These are phyloP conservation scores for Phlebopus sp. DNA, from an alignment of 1,284 basidiomycete species.

Conservation along the genomic window DNA sequence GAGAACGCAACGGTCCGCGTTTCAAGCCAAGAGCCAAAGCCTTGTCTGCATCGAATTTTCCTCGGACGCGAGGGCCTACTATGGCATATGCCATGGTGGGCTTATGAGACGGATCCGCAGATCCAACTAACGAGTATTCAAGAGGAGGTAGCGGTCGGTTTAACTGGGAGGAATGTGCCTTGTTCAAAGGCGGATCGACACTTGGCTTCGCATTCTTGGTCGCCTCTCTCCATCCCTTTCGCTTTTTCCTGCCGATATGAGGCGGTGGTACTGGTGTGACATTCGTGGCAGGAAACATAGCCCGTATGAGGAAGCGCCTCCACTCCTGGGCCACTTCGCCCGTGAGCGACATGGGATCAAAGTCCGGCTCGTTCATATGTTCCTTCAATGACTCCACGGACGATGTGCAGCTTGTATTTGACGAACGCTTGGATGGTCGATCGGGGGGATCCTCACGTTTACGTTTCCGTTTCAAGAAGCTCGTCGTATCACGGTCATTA, in stretches of 20 bases:
- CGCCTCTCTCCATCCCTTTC: conserved; percentile 11
- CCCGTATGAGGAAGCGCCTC: conserved; percentile 45
- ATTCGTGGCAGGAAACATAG: conserved; percentile 55
- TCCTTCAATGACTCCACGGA: conserved; percentile 13
- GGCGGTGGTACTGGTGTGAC: conserved; percentile 8
- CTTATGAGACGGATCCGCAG: conserved; percentile 26
- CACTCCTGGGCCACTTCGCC: conserved; percentile 49
- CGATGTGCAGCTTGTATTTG: not conserved
- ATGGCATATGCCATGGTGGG: conserved; percentile 67
- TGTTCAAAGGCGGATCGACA: conserved; percentile 1
- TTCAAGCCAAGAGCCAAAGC: conserved; percentile 69
- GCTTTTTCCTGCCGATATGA: not conserved
- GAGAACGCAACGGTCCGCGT: conserved; percentile 48
- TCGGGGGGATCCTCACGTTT: conserved; percentile 41
- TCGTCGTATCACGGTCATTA: not conserved
- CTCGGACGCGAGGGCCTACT: conserved; percentile 74
- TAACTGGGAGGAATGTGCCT: conserved; percentile 16
- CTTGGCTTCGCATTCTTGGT: not conserved
- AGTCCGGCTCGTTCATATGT: conserved; percentile 29
- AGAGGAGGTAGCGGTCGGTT: conserved; percentile 20
- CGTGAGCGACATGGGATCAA: conserved; percentile 37
- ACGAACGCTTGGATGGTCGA: conserved; percentile 30
- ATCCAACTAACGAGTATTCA: conserved; percentile 20
- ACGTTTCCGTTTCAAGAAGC: conserved; percentile 45
- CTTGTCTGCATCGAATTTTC: conserved; percentile 79